phyloP scores from a whole-genome alignment of 2,329 filamentous ascomycete species.

The Chaetothyriales sp. region DNA sequence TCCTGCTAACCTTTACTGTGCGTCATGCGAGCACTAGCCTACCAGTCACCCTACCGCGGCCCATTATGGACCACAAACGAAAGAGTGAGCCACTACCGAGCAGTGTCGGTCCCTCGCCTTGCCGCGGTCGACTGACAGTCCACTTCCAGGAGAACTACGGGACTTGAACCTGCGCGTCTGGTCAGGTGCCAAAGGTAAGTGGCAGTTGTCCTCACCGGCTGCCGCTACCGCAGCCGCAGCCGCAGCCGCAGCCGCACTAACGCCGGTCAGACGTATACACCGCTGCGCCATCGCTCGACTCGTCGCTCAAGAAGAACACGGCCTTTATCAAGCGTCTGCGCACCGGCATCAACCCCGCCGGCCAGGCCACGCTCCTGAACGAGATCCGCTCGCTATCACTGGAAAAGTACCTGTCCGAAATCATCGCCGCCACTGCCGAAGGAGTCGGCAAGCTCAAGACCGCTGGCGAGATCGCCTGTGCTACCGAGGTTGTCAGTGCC shows the following conservation, averaged over 20 bases:
- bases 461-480: conserved; percentile 78
- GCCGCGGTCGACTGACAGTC: conserved; percentile 3
- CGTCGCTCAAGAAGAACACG: conserved; percentile 93
- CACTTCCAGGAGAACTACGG: conserved; percentile 63
- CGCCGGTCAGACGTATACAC: conserved; percentile 53
- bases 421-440: conserved; percentile 90
- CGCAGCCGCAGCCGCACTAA: conserved; percentile 4
- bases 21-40: conserved; percentile 16
- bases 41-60: conserved; percentile 11
- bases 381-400: conserved; percentile 83
- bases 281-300: conserved; percentile 69
- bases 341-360: conserved; percentile 68
- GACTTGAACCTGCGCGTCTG: conserved; percentile 75
- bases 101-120: not conserved
- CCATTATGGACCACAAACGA: conserved; percentile 33
- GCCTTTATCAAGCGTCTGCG: conserved; percentile 93
- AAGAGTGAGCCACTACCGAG: conserved; percentile 27
- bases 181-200: conserved; percentile 69
- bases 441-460: conserved; percentile 83
- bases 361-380: conserved; percentile 68
- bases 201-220: conserved; percentile 8
- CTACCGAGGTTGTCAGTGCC: conserved; percentile 86
- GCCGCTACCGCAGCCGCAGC: conserved; percentile 3
- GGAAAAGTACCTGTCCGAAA: conserved; percentile 93
- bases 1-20: conserved; percentile 3